Conservation (phyloP, 768 basidiomycete species). For the Jaapia argillacea region DNA sequence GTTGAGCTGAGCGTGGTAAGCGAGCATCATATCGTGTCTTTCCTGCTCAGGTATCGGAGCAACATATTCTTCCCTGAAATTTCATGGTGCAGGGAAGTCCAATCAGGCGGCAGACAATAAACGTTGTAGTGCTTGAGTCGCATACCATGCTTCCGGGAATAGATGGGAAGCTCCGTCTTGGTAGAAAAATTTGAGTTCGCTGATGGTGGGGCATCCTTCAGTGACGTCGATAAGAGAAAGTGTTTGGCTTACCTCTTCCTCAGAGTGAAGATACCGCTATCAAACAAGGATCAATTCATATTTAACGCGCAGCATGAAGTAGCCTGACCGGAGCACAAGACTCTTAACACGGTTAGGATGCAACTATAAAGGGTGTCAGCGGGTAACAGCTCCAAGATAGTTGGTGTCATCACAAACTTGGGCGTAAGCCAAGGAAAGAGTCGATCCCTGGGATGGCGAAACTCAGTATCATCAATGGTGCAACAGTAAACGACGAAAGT, state of each 20-base stretch:
- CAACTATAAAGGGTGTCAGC: slow-evolving; percentile 28
- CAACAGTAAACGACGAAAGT: slow-evolving; percentile 8
- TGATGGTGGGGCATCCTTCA: slow-evolving; percentile 5
- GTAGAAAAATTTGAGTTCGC: slow-evolving; percentile 89
- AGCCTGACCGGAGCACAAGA: slow-evolving; percentile 59
- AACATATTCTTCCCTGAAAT: slow-evolving; percentile 75
- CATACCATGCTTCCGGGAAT: slow-evolving; percentile 83
- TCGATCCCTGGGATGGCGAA: slow-evolving; percentile 55
- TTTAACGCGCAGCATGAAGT: not conserved
- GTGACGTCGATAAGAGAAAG: not conserved
- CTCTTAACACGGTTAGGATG: slow-evolving; percentile 77
- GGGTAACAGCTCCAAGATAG: no score
- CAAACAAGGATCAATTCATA: not conserved
- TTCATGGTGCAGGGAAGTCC: no score
- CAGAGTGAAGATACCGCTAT: slow-evolving; percentile 82
- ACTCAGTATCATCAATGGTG: not conserved
- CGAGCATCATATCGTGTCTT: slow-evolving; percentile 69
- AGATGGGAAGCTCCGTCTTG: slow-evolving; percentile 75
- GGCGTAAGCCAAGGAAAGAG: slow-evolving; percentile 77
- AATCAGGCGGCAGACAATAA: no score
- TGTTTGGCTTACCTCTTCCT: slow-evolving; percentile 47
- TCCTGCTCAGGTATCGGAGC: slow-evolving; percentile 74
- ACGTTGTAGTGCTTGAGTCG: no score
- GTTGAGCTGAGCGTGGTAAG: slow-evolving; percentile 76
- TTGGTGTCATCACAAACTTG: slow-evolving; percentile 35